These are phyloP conservation scores for Penicillium argentinense DNA, from an alignment of 495 filamentous ascomycete genomes.

Conservation along the genomic window DNA sequence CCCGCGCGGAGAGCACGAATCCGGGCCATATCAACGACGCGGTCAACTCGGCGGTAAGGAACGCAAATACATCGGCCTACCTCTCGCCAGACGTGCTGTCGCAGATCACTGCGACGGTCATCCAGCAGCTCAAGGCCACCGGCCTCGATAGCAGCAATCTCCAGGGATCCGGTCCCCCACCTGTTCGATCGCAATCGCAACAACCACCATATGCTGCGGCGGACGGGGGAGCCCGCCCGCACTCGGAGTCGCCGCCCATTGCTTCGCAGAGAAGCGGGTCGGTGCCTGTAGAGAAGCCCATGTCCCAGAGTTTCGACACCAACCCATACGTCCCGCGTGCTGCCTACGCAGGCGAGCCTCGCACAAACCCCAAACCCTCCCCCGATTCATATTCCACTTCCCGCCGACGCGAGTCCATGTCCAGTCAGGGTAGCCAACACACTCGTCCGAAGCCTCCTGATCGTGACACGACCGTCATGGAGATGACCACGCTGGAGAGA, in stretches of 20 bases:
- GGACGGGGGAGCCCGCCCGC: conserved; percentile 27
- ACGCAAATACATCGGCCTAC: conserved; percentile 34
- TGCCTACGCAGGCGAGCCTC: conserved; percentile 23
- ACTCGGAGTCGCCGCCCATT: conserved; percentile 30
- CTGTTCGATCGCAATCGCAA: conserved; percentile 30
- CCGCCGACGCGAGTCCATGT: conserved; percentile 27
- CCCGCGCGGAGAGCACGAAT: conserved; percentile 6
- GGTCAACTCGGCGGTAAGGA: conserved; percentile 45
- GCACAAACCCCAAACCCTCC: conserved; percentile 23
- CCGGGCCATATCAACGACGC: conserved; percentile 45
- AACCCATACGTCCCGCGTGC: conserved; percentile 44
- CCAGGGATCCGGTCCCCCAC: conserved; percentile 24
- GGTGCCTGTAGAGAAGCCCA: conserved; percentile 19
- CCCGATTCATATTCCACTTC: conserved; percentile 19
- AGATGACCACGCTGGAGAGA: conserved; percentile 62
- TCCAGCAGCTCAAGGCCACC: conserved; percentile 51
- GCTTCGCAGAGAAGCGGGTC: conserved; percentile 20
- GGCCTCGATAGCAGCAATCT: conserved; percentile 34
- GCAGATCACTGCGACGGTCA: conserved; percentile 53
- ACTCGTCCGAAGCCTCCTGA: conserved; percentile 45
- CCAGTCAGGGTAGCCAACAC: conserved; percentile 39
- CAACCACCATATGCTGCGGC: conserved; percentile 32
- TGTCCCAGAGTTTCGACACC: conserved; percentile 35
- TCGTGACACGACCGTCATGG: conserved; percentile 47
- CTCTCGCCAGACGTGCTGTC: conserved; percentile 51